A percentile compares a stretch with the other conserved stretches of the same genome.
phyloP scores from a whole-genome alignment of 2,329 filamentous ascomycete genomes.

The Cercospora janseana region DNA sequence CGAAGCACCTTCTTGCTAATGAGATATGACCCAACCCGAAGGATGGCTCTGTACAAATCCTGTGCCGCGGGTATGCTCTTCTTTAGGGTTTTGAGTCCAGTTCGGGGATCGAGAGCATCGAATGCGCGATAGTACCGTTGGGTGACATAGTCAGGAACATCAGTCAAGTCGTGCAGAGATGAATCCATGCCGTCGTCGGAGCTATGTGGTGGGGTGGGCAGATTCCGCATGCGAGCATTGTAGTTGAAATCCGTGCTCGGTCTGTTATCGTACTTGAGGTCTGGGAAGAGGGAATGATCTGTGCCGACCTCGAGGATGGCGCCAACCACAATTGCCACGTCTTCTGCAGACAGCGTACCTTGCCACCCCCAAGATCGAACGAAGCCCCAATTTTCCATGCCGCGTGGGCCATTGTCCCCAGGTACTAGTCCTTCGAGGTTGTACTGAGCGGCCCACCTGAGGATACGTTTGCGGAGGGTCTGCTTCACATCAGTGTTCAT shows the following conservation, averaged over 20 bases:
- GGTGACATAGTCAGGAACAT: constrained; percentile 47
- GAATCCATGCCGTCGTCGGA: constrained; percentile 34
- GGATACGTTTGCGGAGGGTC: constrained; percentile 75
- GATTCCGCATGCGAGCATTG: constrained; percentile 30
- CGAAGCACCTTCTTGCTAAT: constrained; percentile 93
- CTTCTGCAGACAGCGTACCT: constrained; percentile 86
- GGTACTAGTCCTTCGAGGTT: constrained; percentile 92
- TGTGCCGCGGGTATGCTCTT: constrained; percentile 78
- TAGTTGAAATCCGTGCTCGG: constrained; percentile 28
- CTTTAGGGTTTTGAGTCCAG: constrained; percentile 70
- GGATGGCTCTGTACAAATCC: constrained; percentile 85
- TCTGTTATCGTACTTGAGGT: constrained; percentile 21
- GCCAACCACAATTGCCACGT: constrained; percentile 89
- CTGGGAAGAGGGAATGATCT: constrained; percentile 24
- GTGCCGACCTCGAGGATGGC: constrained; percentile 85
- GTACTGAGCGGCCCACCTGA: constrained; percentile 90
- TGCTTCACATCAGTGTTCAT: constrained; percentile 98
- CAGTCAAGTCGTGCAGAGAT: constrained; percentile 23
- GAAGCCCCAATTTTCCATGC: constrained; percentile 94
- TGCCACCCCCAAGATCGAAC: constrained; percentile 98
- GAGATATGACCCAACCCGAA: constrained; percentile 84
- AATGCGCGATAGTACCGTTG: constrained; percentile 59
- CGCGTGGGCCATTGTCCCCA: constrained; percentile 62
- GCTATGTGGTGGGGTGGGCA: constrained; percentile 38
- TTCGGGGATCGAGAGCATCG: constrained; percentile 52